Percentiles rank a stretch among this genome's conserved stretches.
These are phyloP conservation scores for Kandelia obovata DNA, from an alignment of 345 rosid species.

Conservation along the genomic window DNA sequence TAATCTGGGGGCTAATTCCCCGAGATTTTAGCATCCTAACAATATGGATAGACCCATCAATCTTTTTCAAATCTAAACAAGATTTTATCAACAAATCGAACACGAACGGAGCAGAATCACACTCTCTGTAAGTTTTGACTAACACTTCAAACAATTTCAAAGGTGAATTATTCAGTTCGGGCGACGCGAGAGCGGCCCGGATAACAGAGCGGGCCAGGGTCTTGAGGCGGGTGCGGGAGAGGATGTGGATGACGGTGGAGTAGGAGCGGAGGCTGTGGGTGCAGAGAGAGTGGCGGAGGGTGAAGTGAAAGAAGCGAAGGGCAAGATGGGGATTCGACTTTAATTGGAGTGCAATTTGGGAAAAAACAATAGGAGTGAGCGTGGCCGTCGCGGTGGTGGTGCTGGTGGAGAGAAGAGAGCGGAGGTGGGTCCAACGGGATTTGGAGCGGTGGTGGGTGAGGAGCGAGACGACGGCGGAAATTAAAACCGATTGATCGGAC, in stretches of 20 bases:
- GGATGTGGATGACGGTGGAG: constrained; percentile 61
- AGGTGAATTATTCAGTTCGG: constrained; percentile 16
- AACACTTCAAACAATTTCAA: constrained; percentile 40
- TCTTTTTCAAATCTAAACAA: constrained; percentile 57
- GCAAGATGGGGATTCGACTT: constrained; percentile 63
- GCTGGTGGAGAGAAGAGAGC: constrained; percentile 52
- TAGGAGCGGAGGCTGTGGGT: constrained; percentile 48
- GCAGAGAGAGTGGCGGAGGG: constrained; percentile 58
- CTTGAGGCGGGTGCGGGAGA: constrained; percentile 70
- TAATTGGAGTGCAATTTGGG: constrained; percentile 50
- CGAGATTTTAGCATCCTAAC: constrained; percentile 55
- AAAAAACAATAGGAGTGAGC: constrained; percentile 55
- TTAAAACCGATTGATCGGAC: constrained; percentile 25
- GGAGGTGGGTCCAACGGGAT: constrained; percentile 73
- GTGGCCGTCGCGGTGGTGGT: constrained; percentile 35
- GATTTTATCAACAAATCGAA: constrained; percentile 63
- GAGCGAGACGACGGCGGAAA: constrained; percentile 53
- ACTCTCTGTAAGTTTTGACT: constrained; percentile 56
- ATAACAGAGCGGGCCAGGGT: constrained; percentile 43
- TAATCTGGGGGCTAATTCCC: constrained; percentile 50
- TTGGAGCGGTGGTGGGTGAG: constrained; percentile 80
- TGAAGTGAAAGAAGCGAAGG: constrained; percentile 71
- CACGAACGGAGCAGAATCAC: constrained; percentile 91
- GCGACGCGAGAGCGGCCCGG: constrained; percentile 42
- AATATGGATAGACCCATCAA: constrained; percentile 54